Base-by-base conservation (phyloP, 2,329 filamentous ascomycete genomes). In the Rachicladosporium sp. region DNA sequence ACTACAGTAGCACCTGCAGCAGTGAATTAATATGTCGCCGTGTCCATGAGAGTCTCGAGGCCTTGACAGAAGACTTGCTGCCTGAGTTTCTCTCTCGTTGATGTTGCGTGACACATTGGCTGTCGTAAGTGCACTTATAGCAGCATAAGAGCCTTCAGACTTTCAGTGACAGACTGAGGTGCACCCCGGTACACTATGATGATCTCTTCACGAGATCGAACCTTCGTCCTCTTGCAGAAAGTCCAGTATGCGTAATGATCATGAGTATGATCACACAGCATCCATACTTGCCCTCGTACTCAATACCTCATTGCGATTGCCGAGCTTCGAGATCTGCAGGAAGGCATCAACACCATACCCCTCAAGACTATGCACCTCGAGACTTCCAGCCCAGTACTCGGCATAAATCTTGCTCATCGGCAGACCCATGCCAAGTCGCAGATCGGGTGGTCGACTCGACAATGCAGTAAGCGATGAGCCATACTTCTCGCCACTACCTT, bases 311-410 rank as follows among this genome's bases (percentile, higher is more conserved):
- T 96, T 95, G 70, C 94, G 95, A 60, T 98, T 98, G 12, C 91
- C 91, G 42, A 98, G 69, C 59, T 93, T 93, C 4, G 86, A 93
- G 44, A 98, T 94, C 58, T 96, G 88, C 46, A 98, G 64, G 56
- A 98, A 98, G 0, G 84, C 88, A 65, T 98, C 91, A 5, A 93
- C 86, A 10, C 91, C 91, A 58, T 95, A 96, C 1, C 91, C 93
- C 57, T 95, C 89, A 6, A 98, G 66, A 54, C 83, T 95, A 58
- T 96, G 89, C 43, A 96, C 62, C 53, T 94, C 83, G 6, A 98
- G 66, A 52, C 76, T 91, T 15, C 91, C 91, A 2, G 91, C 91
- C 91, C 91, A 98, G 61, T 96, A 96, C 62, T 96, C 89, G 21
- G 89, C 87, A 61, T 96, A 98, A 2, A 96, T 84, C 45, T 86